phyloP scores from a whole-genome alignment of 108 stramenopile genomes.

The Chaetoceros muelleri region DNA sequence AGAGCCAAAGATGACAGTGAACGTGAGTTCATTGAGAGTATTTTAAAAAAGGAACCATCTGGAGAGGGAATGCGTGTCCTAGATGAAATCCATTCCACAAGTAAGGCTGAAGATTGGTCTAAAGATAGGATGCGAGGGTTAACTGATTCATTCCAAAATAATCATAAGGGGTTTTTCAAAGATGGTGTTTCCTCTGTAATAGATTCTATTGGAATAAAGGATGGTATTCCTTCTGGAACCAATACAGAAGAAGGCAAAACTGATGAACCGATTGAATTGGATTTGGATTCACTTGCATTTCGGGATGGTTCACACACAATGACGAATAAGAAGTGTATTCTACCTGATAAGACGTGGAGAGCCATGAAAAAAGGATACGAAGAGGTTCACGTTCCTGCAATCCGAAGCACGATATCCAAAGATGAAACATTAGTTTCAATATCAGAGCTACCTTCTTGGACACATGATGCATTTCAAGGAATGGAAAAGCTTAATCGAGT shows the following conservation, averaged over 20 bases:
- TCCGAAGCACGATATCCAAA: constrained; percentile 55
- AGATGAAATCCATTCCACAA: constrained; percentile 72
- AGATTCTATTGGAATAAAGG: constrained; percentile 7
- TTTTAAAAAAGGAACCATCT: constrained; percentile 61
- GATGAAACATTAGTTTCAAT: constrained; percentile 78
- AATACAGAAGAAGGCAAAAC: constrained; percentile 23
- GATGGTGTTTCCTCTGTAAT: constrained; percentile 27
- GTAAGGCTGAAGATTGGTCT: constrained; percentile 71
- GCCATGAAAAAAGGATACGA: constrained; percentile 95
- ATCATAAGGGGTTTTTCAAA: constrained; percentile 12
- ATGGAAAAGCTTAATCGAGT: constrained; percentile 96
- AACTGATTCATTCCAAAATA: constrained; percentile 41
- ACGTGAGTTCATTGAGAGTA: constrained; percentile 66
- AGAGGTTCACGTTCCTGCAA: constrained; percentile 98
- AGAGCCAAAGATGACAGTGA: constrained; percentile 82
- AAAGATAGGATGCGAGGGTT: constrained; percentile 63
- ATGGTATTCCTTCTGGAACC: constrained; percentile 27
- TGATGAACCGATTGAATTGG: constrained; percentile 48
- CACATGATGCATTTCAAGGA: constrained; percentile 85
- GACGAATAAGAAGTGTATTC: constrained; percentile 87
- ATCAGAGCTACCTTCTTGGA: constrained; percentile 90
- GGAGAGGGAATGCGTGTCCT: constrained; percentile 78
- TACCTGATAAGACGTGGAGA: constrained; percentile 90
- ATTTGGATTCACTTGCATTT: constrained; percentile 87
- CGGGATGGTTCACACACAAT: constrained; percentile 85